Percentiles rank a stretch among this genome's conserved stretches.
phyloP scores from a whole-genome alignment of 768 basidiomycete genomes.

The Pleurotus ostreatus region DNA sequence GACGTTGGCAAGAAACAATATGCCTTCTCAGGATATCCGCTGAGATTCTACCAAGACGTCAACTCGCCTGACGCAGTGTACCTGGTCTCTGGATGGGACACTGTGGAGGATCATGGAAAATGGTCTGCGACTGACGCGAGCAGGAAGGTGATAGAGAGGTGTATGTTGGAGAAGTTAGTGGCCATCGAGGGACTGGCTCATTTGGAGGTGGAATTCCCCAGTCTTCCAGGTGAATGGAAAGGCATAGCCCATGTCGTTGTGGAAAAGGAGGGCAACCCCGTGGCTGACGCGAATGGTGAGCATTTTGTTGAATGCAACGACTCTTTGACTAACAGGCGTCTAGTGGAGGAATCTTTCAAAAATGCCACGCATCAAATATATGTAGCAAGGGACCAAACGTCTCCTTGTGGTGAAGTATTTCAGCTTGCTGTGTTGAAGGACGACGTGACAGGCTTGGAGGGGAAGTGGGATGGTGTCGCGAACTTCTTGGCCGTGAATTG shows the following conservation, averaged over 20 bases:
- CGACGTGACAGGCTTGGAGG: neutral
- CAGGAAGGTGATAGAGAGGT: slow-evolving; percentile 25
- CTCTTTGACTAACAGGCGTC: no score
- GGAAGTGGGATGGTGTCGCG: slow-evolving; percentile 4
- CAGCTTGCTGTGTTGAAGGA: neutral
- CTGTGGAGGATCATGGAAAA: slow-evolving; percentile 32
- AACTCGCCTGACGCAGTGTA: slow-evolving; percentile 22
- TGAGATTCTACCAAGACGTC: slow-evolving; percentile 33
- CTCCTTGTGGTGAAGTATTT: neutral
- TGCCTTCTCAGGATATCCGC: slow-evolving; percentile 34
- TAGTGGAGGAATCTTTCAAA: no score
- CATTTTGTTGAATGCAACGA: no score
- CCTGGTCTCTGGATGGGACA: slow-evolving; percentile 42
- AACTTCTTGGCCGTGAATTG: neutral
- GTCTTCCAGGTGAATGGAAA: slow-evolving; percentile 15
- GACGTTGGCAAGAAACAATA: slow-evolving; percentile 31
- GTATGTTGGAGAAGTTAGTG: slow-evolving; percentile 13
- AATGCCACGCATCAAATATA: no score
- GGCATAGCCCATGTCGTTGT: neutral
- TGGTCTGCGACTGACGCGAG: slow-evolving; percentile 40
- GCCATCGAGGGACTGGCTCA: slow-evolving; percentile 33
- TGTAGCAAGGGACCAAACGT: neutral
- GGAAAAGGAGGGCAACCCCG: neutral
- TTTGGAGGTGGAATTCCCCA: slow-evolving; percentile 32
- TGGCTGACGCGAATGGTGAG: no score